phyloP scores from a whole-genome alignment of 2,329 filamentous ascomycete genomes.

The Sclerotinia nivalis region DNA sequence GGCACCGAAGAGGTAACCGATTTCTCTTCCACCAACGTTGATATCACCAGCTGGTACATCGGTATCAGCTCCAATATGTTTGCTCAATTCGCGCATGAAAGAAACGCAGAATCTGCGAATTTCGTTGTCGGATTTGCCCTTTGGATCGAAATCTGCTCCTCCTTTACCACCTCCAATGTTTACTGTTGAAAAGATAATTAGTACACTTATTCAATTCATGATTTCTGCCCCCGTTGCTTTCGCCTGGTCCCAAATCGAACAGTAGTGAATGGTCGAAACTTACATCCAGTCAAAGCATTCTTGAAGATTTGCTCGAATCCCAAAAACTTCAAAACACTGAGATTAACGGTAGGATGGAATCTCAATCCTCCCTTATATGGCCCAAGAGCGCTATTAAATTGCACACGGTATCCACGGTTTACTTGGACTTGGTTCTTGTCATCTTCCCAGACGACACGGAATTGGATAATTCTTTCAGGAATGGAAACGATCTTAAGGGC shows the following conservation, averaged over 20 bases:
- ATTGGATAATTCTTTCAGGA: conserved; percentile 94
- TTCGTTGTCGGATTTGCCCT: conserved; percentile 96
- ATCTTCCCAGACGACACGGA: conserved; percentile 96
- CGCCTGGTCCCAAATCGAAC: too few species aligned
- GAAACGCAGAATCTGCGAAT: conserved; percentile 95
- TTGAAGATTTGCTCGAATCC: conserved; percentile 99
- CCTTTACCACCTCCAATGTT: conserved; percentile 98
- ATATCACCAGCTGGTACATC: conserved; percentile 98
- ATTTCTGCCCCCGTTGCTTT: background rate
- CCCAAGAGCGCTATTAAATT: conserved; percentile 97
- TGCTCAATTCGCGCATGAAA: conserved; percentile 94
- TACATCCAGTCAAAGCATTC: conserved; percentile 94
- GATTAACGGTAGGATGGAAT: conserved; percentile 87
- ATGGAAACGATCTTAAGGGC: conserved; percentile 85
- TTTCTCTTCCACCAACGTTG: conserved; percentile 86
- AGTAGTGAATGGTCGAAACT: conserved; percentile 46
- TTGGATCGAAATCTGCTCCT: conserved; percentile 97
- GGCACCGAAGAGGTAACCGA: conserved; percentile 92
- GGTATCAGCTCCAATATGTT: conserved; percentile 94
- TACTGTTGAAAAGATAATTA: conserved; percentile 50
- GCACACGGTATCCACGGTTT: conserved; percentile 93
- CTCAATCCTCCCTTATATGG: conserved; percentile 98
- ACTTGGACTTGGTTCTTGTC: conserved; percentile 87
- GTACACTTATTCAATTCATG: conserved; percentile 11
- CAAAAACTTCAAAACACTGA: conserved; percentile 88